Base-by-base conservation (phyloP, 1,284 basidiomycete species). In the Moesziomyces parantarcticus region DNA sequence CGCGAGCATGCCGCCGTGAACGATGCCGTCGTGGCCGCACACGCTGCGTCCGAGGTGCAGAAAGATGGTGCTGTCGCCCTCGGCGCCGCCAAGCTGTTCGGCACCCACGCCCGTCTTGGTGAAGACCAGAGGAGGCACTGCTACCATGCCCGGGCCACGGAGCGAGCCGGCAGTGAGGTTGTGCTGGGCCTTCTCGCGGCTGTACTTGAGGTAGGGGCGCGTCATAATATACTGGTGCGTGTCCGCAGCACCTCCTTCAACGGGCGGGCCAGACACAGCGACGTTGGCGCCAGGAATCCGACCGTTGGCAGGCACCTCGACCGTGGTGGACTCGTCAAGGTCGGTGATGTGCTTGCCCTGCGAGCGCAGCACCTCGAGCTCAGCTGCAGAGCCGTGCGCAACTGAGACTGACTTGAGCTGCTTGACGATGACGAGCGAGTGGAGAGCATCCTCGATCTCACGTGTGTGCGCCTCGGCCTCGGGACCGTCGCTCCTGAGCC, bases 1-100 rank as follows among this genome's bases (percentile, higher is more conserved):
- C 26, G 94, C 93, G 23, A 97, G 86, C 64, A 98, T 83, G 1
- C 96, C 96, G 0, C 96, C 96, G 82, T 98, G 96, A 2, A 97
- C 86, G 70, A 98, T 92, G 0, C 94, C 94, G 84, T 96, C 93
- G 77, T 96, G 93, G 0, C 85, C 93, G 80, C 95, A 97, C 50
- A 98, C 79, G 6, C 90, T 90, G 39, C 92, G 86, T 1, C 96
- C 95, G 9, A 97, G 86, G 81, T 97, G 95, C 1, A 93, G 65
- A 62, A 97, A 85, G 14, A 89, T 75, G 25, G 65, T 62, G 13
- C 68, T 52, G 52, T 83, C 82, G n/a, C 82, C 82, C 44, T 76
- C 76, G 7, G 43, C 22, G 32, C 82, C 82, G 22, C 82, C 80
- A 16, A 61, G 49, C 18, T 66, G 49, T 4, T 39, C 14, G 1